A percentile compares a stretch with the other conserved stretches of the same genome.
Evolutionary conservation across 768 basidiomycete species (phyloP).

Genomic region (Suillus bovinus): DNA sequence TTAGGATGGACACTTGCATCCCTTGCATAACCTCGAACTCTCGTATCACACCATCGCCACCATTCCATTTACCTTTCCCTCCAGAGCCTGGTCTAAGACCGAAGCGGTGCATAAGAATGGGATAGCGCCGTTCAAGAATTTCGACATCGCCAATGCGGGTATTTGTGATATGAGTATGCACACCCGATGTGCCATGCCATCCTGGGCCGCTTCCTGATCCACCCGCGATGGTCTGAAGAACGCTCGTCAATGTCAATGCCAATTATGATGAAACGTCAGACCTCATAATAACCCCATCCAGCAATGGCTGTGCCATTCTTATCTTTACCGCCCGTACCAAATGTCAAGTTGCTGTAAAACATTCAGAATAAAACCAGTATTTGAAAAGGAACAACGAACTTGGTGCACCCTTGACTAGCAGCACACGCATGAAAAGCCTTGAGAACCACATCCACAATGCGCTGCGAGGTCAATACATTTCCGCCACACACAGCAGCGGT

Average conservation of each 20-base stretch:
- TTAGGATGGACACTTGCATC: conserved; percentile 86
- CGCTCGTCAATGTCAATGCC: conserved; percentile 5
- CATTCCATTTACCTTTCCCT: conserved; percentile 70
- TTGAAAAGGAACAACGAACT: conserved; percentile 48
- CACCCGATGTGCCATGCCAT: conserved; percentile 93
- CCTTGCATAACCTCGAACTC: conserved; percentile 81
- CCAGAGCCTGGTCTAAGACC: conserved; percentile 69
- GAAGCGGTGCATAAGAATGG: conserved; percentile 85
- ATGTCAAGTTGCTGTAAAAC: conserved; percentile 73
- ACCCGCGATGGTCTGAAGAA: conserved; percentile 82
- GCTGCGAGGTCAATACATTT: conserved; percentile 87
- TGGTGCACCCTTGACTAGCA: conserved; percentile 92
- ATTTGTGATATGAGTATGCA: conserved; percentile 93
- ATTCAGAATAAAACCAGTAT: conserved; percentile 1
- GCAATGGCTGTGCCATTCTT: conserved; percentile 69
- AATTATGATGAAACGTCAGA: conserved; percentile 20
- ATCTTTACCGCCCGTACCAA: conserved; percentile 87
- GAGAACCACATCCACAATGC: conserved; percentile 93
- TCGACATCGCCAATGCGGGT: conserved; percentile 93
- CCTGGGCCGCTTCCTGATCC: conserved; percentile 87
- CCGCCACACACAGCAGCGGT: conserved; percentile 93
- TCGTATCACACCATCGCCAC: conserved; percentile 83
- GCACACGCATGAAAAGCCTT: conserved; percentile 91
- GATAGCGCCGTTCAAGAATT: conserved; percentile 91
- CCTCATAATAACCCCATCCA: conserved; percentile 93